phyloP scores from a whole-genome alignment of 2,329 filamentous ascomycete genomes.

The Cladosporium sp. region DNA sequence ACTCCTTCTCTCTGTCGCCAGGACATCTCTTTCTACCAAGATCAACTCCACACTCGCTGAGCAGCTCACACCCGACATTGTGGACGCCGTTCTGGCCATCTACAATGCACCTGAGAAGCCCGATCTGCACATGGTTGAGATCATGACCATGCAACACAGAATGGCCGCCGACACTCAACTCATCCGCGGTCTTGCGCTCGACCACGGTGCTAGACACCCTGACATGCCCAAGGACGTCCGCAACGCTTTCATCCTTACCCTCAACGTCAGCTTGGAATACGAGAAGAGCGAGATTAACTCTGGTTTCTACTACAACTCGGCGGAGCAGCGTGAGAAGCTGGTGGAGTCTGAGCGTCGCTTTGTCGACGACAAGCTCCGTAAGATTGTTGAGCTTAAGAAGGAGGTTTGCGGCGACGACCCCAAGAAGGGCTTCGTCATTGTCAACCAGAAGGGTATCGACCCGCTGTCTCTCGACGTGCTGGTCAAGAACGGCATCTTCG shows the following conservation, averaged over 20 bases:
- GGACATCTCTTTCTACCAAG: constrained; percentile 94
- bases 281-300: constrained; percentile 99
- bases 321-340: constrained; percentile 95
- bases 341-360: constrained; percentile 96
- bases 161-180: constrained; percentile 94
- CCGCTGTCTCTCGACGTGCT: constrained; percentile 92
- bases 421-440: constrained; percentile 94
- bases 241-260: constrained; percentile 90
- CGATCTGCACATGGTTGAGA: constrained; percentile 98
- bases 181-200: constrained; percentile 87
- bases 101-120: constrained; percentile 88
- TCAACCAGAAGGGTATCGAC: constrained; percentile 99
- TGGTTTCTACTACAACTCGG: constrained; percentile 96
- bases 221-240: constrained; percentile 98
- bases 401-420: constrained; percentile 90
- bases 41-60: constrained; percentile 85
- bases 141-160: constrained; percentile 99
- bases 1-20: constrained; percentile 86
- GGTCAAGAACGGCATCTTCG: constrained; percentile 97
- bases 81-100: constrained; percentile 93
- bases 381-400: constrained; percentile 98
- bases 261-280: constrained; percentile 97
- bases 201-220: constrained; percentile 93
- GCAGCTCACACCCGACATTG: constrained; percentile 90
- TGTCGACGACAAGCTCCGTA: constrained; percentile 93